phyloP scores from a whole-genome alignment of 73 alveolate species.

The Stentor roeselii region DNA sequence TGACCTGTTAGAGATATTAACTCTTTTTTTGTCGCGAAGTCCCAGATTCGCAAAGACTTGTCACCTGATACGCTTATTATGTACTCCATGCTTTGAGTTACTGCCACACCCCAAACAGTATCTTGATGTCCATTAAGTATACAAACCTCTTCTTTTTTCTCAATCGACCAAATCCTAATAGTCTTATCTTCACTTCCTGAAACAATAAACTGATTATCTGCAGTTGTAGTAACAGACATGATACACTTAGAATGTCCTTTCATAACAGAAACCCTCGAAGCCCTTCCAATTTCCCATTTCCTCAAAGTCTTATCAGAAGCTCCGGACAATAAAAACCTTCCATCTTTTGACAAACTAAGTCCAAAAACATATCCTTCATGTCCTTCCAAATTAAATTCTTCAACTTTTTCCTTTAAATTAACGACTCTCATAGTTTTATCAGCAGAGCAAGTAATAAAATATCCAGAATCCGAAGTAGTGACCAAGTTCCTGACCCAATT shows the following conservation, averaged over 20 bases:
- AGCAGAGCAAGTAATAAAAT: neutral
- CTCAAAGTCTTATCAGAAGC: neutral
- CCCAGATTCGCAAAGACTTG: constrained; percentile 4
- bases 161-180: neutral
- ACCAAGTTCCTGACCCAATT: constrained; percentile 4
- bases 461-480: neutral
- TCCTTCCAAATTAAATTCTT: neutral
- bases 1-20: neutral
- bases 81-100: neutral
- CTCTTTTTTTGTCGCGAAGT: neutral
- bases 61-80: constrained; percentile 3
- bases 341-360: neutral
- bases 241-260: neutral
- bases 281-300: neutral
- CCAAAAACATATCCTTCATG: constrained; percentile 17
- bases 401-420: neutral
- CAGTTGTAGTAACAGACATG: neutral
- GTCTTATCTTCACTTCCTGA: constrained; percentile 13
- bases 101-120: constrained; percentile 6
- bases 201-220: neutral
- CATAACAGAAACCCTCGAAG: neutral
- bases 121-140: constrained; percentile 1
- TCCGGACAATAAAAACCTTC: constrained; percentile 8
- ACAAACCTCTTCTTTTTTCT: neutral
- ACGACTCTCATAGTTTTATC: neutral